Evolutionary conservation across 352 stramenopile species (phyloP).

Genomic region (Peronospora belbahrii): DNA sequence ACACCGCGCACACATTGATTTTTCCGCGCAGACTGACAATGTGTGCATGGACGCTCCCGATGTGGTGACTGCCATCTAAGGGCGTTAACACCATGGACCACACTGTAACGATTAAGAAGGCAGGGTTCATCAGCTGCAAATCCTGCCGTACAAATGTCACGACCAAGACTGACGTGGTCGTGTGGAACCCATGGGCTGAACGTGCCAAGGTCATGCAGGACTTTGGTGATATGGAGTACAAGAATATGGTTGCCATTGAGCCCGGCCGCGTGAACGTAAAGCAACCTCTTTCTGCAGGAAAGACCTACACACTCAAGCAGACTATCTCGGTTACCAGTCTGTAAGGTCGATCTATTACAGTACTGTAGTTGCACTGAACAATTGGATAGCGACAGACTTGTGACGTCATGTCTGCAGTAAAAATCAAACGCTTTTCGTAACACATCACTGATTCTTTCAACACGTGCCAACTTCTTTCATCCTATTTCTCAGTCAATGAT

Average conservation of each 20-base stretch:
- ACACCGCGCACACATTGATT: constrained; percentile 42
- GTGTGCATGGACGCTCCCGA: constrained; percentile 71
- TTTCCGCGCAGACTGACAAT: constrained; percentile 68
- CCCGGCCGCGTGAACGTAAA: constrained; percentile 69
- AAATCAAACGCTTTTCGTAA: no score
- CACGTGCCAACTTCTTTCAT: no score
- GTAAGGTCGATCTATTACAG: no score
- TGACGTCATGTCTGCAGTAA: no score
- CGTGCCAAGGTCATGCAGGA: constrained; percentile 89
- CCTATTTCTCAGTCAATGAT: no score
- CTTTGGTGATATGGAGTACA: constrained; percentile 92
- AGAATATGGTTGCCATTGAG: constrained; percentile 87
- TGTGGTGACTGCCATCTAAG: constrained; percentile 40
- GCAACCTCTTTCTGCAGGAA: constrained; percentile 32
- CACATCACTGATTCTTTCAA: no score
- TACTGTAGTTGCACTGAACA: no score
- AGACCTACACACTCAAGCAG: constrained; percentile 40
- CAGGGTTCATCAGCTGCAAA: constrained; percentile 36
- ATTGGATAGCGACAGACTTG: no score
- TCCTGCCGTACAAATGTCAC: no score
- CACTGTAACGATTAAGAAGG: constrained; percentile 61
- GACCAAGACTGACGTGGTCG: constrained; percentile 64
- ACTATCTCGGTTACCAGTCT: constrained; percentile 19
- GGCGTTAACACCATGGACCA: constrained; percentile 31
- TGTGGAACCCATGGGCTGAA: constrained; percentile 92